A percentile compares a stretch with the other conserved stretches of the same genome.
Conservation (phyloP, 805 yeast species). For the Komagataella phaffii region DNA sequence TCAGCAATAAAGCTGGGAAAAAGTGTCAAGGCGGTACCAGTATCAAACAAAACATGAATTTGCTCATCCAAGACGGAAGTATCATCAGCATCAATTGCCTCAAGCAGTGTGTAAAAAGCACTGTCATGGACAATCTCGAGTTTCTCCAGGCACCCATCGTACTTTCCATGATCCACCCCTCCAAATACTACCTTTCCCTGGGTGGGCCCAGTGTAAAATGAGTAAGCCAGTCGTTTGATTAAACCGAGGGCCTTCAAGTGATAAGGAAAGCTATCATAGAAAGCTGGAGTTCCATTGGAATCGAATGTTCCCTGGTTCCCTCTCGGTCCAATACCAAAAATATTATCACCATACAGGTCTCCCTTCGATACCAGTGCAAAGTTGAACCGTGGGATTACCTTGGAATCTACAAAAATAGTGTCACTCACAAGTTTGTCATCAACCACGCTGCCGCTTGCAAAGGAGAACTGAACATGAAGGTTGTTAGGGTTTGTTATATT, state of each 20-base stretch:
- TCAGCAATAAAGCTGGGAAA: neutral
- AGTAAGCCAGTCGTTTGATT: neutral
- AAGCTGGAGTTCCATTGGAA: neutral
- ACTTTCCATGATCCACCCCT: conserved; percentile 49
- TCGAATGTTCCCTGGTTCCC: neutral
- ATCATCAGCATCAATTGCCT: neutral
- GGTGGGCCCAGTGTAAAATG: neutral
- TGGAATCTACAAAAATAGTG: neutral
- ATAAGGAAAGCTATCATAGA: neutral
- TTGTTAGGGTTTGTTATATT: neutral
- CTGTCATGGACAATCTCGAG: conserved; percentile 15
- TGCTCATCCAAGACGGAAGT: neutral
- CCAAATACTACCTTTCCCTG: conserved; percentile 48
- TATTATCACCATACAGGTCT: neutral
- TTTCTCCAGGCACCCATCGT: conserved; percentile 29
- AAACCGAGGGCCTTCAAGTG: neutral
- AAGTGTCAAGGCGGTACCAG: neutral
- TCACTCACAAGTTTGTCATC: neutral
- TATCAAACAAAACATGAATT: neutral
- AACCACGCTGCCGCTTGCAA: neutral
- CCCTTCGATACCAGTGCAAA: neutral
- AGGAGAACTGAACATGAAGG: neutral
- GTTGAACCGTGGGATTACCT: neutral
- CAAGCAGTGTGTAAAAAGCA: neutral
- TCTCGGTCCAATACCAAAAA: neutral